phyloP scores from a whole-genome alignment of 495 filamentous ascomycete species.

The Hypomontagnella monticulosa region DNA sequence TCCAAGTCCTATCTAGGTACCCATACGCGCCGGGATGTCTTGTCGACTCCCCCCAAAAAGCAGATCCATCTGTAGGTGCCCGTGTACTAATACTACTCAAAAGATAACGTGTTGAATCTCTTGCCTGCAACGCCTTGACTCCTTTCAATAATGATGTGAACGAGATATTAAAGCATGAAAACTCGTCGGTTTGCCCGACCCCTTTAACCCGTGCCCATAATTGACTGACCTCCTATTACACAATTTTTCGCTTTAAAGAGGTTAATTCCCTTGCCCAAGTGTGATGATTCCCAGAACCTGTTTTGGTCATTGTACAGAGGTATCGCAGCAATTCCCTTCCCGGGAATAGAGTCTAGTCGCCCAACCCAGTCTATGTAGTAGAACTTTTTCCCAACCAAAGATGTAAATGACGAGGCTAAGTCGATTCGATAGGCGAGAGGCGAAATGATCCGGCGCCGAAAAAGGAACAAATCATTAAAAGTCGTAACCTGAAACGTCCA shows the following conservation, averaged over 20 bases:
- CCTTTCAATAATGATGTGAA: conserved; percentile 14
- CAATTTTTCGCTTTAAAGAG: conserved; percentile 18
- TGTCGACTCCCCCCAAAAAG: conserved; percentile 11
- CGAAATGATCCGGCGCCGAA: conserved; percentile 38
- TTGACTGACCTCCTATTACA: conserved; percentile 21
- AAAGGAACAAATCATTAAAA: conserved; percentile 44
- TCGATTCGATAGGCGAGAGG: conserved; percentile 22
- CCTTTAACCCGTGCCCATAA: conserved; percentile 22
- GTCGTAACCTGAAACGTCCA: conserved; percentile 40
- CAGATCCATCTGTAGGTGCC: not conserved
- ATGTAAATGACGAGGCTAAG: conserved; percentile 30
- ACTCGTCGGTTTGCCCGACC: conserved; percentile 10
- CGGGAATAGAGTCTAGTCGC: conserved; percentile 42
- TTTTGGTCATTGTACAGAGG: conserved; percentile 41
- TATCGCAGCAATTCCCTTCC: conserved; percentile 35
- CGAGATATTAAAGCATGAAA: conserved; percentile 5
- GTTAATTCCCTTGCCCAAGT: conserved; percentile 25
- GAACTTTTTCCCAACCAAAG: conserved; percentile 33
- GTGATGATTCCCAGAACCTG: conserved; percentile 26
- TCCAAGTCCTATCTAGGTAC: conserved; percentile 19
- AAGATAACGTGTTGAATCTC: not conserved
- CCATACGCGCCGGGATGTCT: conserved; percentile 14
- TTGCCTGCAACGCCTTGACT: conserved; percentile 19
- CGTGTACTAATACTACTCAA: no score
- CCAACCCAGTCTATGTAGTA: conserved; percentile 46